These are phyloP conservation scores for Amanita pallidorosea DNA, from an alignment of 768 basidiomycete species.

Conservation along the genomic window DNA sequence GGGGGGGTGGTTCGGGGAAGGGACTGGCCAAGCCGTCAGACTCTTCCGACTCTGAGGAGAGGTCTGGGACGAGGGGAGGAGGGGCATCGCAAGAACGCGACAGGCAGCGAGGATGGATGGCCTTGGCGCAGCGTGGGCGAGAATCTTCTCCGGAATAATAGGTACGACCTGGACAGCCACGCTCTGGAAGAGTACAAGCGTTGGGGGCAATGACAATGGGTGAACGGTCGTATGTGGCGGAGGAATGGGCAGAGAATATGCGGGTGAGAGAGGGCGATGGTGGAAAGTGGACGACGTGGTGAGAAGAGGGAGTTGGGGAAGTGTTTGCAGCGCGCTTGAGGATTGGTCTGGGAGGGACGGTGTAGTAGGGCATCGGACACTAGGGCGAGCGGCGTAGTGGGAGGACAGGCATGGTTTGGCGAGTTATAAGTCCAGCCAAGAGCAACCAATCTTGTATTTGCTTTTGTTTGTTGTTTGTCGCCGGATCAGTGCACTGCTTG, in stretches of 20 bases:
- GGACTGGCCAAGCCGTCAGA: constrained; percentile 40
- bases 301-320: constrained; percentile 14
- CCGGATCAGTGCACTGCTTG: neutral
- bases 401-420: neutral
- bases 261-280: constrained; percentile 41
- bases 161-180: constrained; percentile 67
- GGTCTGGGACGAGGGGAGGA: constrained; percentile 49
- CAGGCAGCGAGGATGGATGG: constrained; percentile 34
- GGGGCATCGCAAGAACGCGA: constrained; percentile 10
- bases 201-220: constrained; percentile 70
- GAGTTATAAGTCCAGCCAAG: neutral
- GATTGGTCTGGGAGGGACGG: constrained; percentile 42
- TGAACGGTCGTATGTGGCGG: constrained; percentile 66
- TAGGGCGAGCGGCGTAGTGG: neutral
- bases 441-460: constrained; percentile 1
- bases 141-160: constrained; percentile 38
- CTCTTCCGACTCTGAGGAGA: constrained; percentile 57
- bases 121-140: constrained; percentile 18
- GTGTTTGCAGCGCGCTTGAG: constrained; percentile 33
- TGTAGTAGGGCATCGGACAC: constrained; percentile 1
- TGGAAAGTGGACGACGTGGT: constrained; percentile 37
- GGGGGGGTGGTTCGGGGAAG: constrained; percentile 17
- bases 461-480: neutral
- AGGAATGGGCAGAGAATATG: constrained; percentile 41
- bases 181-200: constrained; percentile 64